Percentiles rank a stretch among this genome's conserved stretches.
phyloP scores from a whole-genome alignment of 2,329 filamentous ascomycete genomes.

The Diplodia seriata region DNA sequence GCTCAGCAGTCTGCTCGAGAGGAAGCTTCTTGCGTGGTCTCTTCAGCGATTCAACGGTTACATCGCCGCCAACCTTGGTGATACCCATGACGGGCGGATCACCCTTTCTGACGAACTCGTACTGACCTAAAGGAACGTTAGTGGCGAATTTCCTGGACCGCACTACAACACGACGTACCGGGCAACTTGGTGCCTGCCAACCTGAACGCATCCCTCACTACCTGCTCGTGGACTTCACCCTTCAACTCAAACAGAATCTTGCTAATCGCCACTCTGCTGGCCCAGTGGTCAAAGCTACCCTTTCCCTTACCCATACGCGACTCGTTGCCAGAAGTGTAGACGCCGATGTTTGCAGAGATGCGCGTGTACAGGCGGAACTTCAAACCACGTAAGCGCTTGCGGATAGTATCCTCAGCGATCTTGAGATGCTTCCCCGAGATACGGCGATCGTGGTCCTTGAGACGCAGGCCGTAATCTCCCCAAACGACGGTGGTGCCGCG shows the following conservation, averaged over 20 bases:
- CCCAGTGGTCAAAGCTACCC: conserved; percentile 96
- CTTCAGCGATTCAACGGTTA: conserved; percentile 84
- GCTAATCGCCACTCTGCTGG: conserved; percentile 85
- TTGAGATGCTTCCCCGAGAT: conserved; percentile 87
- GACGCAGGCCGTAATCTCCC: conserved; percentile 94
- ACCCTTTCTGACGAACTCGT: conserved; percentile 93
- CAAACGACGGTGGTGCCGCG: conserved; percentile 95
- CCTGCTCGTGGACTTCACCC: conserved; percentile 91
- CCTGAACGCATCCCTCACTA: conserved; percentile 90
- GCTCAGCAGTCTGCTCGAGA: conserved; percentile 65
- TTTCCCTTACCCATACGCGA: conserved; percentile 99
- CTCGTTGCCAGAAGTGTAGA: conserved; percentile 95
- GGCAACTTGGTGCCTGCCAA: conserved; percentile 95
- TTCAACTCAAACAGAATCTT: conserved; percentile 92
- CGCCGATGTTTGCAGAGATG: conserved; percentile 89
- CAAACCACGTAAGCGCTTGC: conserved; percentile 83
- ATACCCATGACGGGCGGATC: conserved; percentile 90
- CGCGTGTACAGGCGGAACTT: conserved; percentile 93
- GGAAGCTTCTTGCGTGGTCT: conserved; percentile 74
- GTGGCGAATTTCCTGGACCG: background rate
- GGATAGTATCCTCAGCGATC: conserved; percentile 93
- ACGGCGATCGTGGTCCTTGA: conserved; percentile 90
- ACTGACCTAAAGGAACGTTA: conserved; percentile 64
- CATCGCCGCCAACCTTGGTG: conserved; percentile 81
- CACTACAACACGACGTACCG: conserved; percentile 61